Evolutionary conservation across 2,329 filamentous ascomycete genomes (phyloP), one percentile per base, ranked within the genome.

Genomic region (Seiridium unicorne): DNA sequence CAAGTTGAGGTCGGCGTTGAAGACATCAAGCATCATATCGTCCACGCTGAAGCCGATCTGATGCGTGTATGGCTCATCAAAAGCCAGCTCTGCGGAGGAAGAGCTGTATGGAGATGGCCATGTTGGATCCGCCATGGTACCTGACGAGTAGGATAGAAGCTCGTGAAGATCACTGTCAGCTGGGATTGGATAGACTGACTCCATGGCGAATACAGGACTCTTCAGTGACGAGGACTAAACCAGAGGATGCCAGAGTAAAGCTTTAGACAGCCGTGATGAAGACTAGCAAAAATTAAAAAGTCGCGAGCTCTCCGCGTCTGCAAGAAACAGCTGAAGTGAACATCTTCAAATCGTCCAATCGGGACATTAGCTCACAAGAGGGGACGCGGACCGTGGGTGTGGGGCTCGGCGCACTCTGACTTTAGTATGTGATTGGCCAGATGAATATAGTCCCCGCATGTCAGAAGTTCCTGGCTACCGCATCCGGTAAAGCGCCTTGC

Each of bases 391-490:
- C 13, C 49, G 34, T 35, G 32, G 31, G 32, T n/a, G 49, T 35
- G 49, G 34, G 10, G 49, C 5, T 38, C n/a, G 35, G 11, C 5
- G 32, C 32, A 35, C 32, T 8, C 32, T 35, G 8, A 36, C 13
- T 38, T 53, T 38, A 53, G 32, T 18, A 9, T 34, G 9, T 53
- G 5, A 7, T 35, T 53, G 49, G 35, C 38, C 35, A 34, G 49
- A 4, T 26, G 11, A 38, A 2, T 3, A 36, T 11, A 38, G 49
- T 40, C 49, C 49, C 49, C 38, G 49, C 34, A 48, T 51, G 13
- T 13, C 55, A 34, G 36, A 58, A 58, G 55, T 58, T 58, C 55
- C 55, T 51, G 46, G 34, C 42, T 58, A 36, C 55, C 55, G 32
- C 13, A 42, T 58, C 44, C 8, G 46, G 55, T 36, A n/a, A 38